A percentile compares a stretch with the other conserved stretches of the same genome.
phyloP scores from a whole-genome alignment of 1,284 basidiomycete species.

The Meira miltonrushii region DNA sequence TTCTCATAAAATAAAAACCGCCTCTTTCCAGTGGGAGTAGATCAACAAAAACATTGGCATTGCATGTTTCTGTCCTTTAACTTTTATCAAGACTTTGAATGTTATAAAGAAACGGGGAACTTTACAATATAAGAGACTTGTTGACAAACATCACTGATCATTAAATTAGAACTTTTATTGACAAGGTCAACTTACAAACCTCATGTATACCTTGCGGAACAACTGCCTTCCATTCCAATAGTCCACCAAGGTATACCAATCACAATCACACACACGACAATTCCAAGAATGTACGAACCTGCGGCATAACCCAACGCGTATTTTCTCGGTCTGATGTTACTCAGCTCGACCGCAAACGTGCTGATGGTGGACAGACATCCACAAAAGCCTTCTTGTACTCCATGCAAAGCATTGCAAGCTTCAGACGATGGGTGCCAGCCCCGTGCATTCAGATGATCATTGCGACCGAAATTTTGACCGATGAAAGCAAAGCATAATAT shows the following conservation, averaged over 20 bases:
- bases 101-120: too few relatives aligned
- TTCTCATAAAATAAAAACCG: too few relatives aligned
- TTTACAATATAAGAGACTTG: too few relatives aligned
- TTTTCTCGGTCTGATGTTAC: slow-evolving; percentile 57
- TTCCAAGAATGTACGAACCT: slow-evolving; percentile 27
- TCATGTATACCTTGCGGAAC: slow-evolving; percentile 8
- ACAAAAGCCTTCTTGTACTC: slow-evolving; percentile 81
- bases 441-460: slow-evolving; percentile 11
- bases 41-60: too few relatives aligned
- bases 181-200: too few relatives aligned
- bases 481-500: slow-evolving; percentile 30
- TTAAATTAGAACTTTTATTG: too few relatives aligned
- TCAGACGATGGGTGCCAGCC: slow-evolving; percentile 12
- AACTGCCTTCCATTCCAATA: slow-evolving; percentile 36
- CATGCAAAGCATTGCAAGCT: slow-evolving; percentile 37
- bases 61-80: too few relatives aligned
- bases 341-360: slow-evolving; percentile 81
- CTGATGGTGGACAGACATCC: slow-evolving; percentile 91
- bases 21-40: too few relatives aligned
- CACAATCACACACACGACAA: slow-evolving; percentile 36
- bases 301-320: slow-evolving; percentile 37
- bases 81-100: too few relatives aligned
- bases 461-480: slow-evolving; percentile 25
- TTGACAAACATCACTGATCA: too few relatives aligned
- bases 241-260: slow-evolving; percentile 45